Base-by-base conservation (phyloP, 169 alveolate species). In the Eimeria praecox region DNA sequence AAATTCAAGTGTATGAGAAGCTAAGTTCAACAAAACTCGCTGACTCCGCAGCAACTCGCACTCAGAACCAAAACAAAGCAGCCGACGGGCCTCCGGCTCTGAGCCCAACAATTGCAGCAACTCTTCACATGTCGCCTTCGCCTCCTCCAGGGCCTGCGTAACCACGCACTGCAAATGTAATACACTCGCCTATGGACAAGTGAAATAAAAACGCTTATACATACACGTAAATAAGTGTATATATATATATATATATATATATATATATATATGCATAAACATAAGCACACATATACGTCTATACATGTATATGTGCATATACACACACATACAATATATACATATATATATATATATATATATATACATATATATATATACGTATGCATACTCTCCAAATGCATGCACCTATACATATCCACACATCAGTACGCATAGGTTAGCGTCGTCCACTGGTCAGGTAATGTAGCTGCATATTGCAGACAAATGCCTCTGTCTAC, bases 1-100 rank as follows among this genome's bases (percentile, higher is more conserved):
- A 46, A 73, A 88, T 89, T 95, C 95, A 18, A 95, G 87, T 20
- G 49, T 52, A 69, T 95, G 97, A 24, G 33, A 33, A 44, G 89
- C 97, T 35, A 95, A 85, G 38, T 77, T 75, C 35, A 95, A 59
- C 59, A 95, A 75, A n/a, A 95, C 95, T n/a, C 94, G 92, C 77
- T 95, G 97, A 10, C 92, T 90, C 35, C 86, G 82, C 85, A 95
- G 94, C 85, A 95, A 2, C 73, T 95, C 94, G n/a, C n/a, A 49
- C 75, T 62, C 96, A 4, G 69, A 20, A n/a, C 54, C 30, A 64
- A 69, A 95, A 59, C 82, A 40, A 44, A 71, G 69, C 24, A 66
- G 35, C 46, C 94, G 94, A n/a, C 94, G 75, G 62, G 54, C 64
- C 54, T 95, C 96, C 44, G 83, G 30, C 18, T 94, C 95, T 46